phyloP scores from a whole-genome alignment of 2,329 filamentous ascomycete genomes.

The Rhytidhysteron rufulum region DNA sequence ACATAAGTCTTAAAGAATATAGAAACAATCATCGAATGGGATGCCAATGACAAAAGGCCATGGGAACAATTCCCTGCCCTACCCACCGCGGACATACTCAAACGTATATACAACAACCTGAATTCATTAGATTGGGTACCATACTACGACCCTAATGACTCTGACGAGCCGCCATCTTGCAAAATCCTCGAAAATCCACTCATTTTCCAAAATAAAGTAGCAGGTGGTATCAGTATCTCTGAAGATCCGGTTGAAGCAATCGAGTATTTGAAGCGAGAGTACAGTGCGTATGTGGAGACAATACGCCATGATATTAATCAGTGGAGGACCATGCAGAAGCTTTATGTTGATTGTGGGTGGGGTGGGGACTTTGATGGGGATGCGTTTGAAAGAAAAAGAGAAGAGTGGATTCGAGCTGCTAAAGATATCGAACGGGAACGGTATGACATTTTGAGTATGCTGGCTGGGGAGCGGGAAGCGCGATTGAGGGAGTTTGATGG shows the following conservation, averaged over 20 bases:
- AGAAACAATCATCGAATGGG: conserved; percentile 9
- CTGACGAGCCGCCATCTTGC: neutral
- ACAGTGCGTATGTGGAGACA: neutral
- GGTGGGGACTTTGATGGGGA: neutral
- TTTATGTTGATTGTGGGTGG: neutral
- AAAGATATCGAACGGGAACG: too few relatives aligned
- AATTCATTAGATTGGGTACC: conserved; percentile 9
- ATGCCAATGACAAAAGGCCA: conserved; percentile 2
- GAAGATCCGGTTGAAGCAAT: neutral
- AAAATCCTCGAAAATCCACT: neutral
- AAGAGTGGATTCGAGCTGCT: too few relatives aligned
- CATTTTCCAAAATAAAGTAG: neutral
- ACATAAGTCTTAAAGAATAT: neutral
- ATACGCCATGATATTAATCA: neutral
- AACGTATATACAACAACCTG: conserved; percentile 4
- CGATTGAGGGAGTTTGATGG: too few relatives aligned
- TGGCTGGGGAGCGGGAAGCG: too few relatives aligned
- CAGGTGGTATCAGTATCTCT: neutral
- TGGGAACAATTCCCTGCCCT: conserved; percentile 8
- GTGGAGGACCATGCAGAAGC: neutral
- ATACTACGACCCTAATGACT: neutral
- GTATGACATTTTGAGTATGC: too few relatives aligned
- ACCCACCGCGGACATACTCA: conserved; percentile 4
- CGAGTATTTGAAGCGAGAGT: neutral
- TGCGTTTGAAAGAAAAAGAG: neutral